A percentile compares a stretch with the other conserved stretches of the same genome.
phyloP scores from a whole-genome alignment of 371 early-diverging fungal species.

The Mortierella sp. region DNA sequence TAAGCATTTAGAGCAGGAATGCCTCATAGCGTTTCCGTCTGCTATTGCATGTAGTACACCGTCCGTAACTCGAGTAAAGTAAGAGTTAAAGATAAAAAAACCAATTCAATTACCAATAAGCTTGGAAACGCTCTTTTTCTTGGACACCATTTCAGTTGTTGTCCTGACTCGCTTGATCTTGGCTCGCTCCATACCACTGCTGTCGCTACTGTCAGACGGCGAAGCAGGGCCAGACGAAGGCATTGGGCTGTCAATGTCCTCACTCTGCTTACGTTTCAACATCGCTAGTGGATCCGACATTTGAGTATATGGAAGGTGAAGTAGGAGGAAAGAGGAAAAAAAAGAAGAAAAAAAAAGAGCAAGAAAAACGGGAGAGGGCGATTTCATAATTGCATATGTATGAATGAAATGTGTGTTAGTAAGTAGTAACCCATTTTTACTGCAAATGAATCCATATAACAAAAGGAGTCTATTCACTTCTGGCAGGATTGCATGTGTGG shows the following conservation, averaged over 20 bases:
- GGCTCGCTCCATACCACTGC: conserved; percentile 32
- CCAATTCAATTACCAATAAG: conserved; percentile 45
- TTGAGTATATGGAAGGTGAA: neutral
- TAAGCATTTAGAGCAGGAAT: conserved; percentile 1
- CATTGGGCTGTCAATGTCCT: conserved; percentile 56
- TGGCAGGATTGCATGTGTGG: neutral
- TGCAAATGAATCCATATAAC: neutral
- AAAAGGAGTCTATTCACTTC: neutral
- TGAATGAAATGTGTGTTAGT: conserved; percentile 1
- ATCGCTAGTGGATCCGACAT: conserved; percentile 37
- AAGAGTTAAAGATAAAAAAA: conserved; percentile 9
- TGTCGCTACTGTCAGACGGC: conserved; percentile 39
- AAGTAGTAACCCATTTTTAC: neutral
- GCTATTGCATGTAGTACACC: neutral
- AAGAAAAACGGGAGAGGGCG: neutral
- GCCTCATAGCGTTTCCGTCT: neutral
- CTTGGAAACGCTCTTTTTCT: conserved; percentile 50
- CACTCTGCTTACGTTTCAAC: conserved; percentile 53
- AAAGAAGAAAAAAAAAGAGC: neutral
- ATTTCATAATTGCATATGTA: neutral
- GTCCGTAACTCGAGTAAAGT: conserved; percentile 4
- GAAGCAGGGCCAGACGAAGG: conserved; percentile 52
- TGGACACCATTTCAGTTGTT: conserved; percentile 33
- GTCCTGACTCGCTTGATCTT: conserved; percentile 55
- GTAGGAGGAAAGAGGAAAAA: neutral